Percentiles rank a stretch among this genome's conserved stretches.
Evolutionary conservation across 2,329 filamentous ascomycete genomes (phyloP).

Genomic region (Elsinoe perseae): DNA sequence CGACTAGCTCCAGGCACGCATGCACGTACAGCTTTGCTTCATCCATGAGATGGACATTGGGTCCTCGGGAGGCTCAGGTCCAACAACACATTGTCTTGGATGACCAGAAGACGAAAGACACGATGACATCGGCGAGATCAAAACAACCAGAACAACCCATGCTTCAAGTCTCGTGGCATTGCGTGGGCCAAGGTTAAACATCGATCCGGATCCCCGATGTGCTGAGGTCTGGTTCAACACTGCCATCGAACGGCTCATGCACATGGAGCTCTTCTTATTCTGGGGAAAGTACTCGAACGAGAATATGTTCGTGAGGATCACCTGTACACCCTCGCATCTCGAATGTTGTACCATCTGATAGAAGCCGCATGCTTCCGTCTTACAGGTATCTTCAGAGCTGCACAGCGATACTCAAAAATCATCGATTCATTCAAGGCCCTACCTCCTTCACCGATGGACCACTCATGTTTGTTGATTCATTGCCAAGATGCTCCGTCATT

Average conservation of each 20-base stretch:
- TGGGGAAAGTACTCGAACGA: not conserved
- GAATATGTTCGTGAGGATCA: not conserved
- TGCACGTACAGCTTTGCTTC: no score
- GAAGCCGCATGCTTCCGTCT: not conserved
- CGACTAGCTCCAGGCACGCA: not conserved
- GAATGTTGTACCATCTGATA: not conserved
- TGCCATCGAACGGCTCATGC: conserved; percentile 3
- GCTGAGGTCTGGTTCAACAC: not conserved
- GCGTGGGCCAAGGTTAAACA: conserved; percentile 8
- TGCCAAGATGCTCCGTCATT: conserved; percentile 11
- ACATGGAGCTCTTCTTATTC: not conserved
- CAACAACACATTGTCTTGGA: not conserved
- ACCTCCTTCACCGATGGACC: not conserved
- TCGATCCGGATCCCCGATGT: conserved; percentile 13
- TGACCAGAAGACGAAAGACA: not conserved
- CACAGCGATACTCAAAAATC: not conserved
- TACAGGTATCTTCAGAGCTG: not conserved
- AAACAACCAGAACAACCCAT: conserved; percentile 3
- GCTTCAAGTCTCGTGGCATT: conserved; percentile 7
- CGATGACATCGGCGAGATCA: not conserved
- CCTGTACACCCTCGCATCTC: not conserved
- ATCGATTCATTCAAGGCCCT: conserved; percentile 6
- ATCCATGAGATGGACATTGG: no score
- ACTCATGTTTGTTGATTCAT: not conserved
- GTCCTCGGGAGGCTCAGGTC: no score